These are phyloP conservation scores for Neurospora hispaniola DNA, from an alignment of 495 filamentous ascomycete genomes.

Conservation along the genomic window DNA sequence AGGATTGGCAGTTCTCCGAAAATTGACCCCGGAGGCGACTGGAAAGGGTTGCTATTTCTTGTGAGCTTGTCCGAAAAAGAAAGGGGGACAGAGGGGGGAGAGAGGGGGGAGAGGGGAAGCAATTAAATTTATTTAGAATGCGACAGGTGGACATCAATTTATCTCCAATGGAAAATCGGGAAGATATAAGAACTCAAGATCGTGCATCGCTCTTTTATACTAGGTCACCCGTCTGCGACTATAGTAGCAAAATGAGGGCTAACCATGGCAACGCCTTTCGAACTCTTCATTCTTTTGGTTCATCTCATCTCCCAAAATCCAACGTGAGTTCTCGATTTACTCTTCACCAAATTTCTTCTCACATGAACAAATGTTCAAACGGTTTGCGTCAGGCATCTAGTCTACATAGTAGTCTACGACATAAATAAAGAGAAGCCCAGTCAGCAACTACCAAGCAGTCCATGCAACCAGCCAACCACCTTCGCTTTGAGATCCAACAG, in stretches of 20 bases:
- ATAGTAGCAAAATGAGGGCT: not conserved
- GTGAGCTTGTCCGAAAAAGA: not conserved
- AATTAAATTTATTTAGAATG: not conserved
- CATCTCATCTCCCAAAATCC: not conserved
- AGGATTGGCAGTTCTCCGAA: not conserved
- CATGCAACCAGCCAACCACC: not conserved
- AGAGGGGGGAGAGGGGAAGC: too few relatives aligned
- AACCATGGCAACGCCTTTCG: not conserved
- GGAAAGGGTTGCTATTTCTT: not conserved
- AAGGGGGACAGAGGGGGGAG: not conserved
- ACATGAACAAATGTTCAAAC: not conserved
- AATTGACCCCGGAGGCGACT: not conserved
- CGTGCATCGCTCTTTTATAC: not conserved
- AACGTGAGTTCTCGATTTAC: not conserved
- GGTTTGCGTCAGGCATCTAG: not conserved
- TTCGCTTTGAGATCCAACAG: not conserved
- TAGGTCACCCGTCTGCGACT: not conserved
- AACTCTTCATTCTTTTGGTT: not conserved
- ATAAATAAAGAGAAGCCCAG: not conserved
- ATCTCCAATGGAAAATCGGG: not conserved
- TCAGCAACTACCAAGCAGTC: not conserved
- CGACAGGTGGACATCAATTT: not conserved
- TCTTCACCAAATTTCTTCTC: not conserved
- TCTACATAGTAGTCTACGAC: not conserved
- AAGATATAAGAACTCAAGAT: not conserved